A percentile compares a stretch with the other conserved stretches of the same genome.
Evolutionary conservation across 192 early-diverging fungal species (phyloP).

Genomic region (Backusella mclennaniae): DNA sequence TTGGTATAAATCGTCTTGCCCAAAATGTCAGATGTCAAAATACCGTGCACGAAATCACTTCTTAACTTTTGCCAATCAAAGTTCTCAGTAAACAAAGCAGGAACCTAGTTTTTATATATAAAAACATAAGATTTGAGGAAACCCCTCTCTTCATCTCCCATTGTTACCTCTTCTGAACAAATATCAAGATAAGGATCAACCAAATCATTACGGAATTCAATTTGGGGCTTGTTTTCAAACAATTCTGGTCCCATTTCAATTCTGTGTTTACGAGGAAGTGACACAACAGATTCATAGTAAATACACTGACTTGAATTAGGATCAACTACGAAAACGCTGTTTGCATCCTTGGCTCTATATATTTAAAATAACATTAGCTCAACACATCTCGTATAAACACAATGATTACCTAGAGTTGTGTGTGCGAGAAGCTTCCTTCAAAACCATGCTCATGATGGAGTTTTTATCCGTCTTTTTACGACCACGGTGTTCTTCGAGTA

Average conservation of each 20-base stretch:
- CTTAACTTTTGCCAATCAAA: conserved; percentile 96
- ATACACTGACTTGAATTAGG: conserved; percentile 73
- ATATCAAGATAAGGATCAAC: conserved; percentile 93
- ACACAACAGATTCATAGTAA: conserved; percentile 68
- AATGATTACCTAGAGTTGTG: conserved; percentile 42
- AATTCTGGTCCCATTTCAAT: conserved; percentile 60
- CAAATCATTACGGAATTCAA: conserved; percentile 87
- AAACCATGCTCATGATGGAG: conserved; percentile 93
- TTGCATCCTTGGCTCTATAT: conserved; percentile 59
- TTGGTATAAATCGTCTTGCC: conserved; percentile 86
- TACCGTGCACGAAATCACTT: conserved; percentile 86
- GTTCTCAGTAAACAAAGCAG: conserved; percentile 92
- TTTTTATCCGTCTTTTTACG: conserved; percentile 72
- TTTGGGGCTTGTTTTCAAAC: conserved; percentile 61
- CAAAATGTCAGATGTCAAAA: conserved; percentile 84
- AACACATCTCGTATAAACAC: too few relatives aligned
- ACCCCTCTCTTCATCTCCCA: not conserved
- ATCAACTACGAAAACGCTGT: conserved; percentile 86
- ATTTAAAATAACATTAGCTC: too few relatives aligned
- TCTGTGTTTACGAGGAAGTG: conserved; percentile 55
- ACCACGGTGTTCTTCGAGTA: conserved; percentile 80
- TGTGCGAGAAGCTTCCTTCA: conserved; percentile 65
- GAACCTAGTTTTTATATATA: conserved; percentile 48
- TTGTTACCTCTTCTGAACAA: conserved; percentile 78
- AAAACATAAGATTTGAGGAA: not conserved